Base-by-base conservation (phyloP, 164 flowering plant genomes). In the Dillenia suffruticosa region DNA sequence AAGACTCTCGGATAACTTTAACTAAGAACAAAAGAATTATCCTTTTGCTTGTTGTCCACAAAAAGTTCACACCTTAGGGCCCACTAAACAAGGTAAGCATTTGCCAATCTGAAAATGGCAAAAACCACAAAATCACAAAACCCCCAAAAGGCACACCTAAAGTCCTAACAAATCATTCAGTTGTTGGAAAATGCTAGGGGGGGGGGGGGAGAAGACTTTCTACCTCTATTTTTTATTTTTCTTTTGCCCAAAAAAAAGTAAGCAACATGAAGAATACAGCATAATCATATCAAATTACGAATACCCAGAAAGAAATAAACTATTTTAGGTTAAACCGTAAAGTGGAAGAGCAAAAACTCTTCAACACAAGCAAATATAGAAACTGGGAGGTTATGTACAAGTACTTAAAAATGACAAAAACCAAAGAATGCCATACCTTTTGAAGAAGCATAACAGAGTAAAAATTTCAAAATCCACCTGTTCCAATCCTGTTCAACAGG, bases 101-200 rank as follows among this genome's bases (percentile, higher is more conserved):
- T 68, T 46, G 8, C 54, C 45, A 57, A 53, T 69, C 69, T 70
- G 65, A 58, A 64, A 57, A 10, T 26, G 14, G 16, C 40, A 32
- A 32, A 32, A 32, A 32, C 40, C 40, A 32, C 40, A 5, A 32
- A 32, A 32, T 32, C 40, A 32, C 7, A 6, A 32, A 32, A 32
- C 0, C 7, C 4, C 40, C 40, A 5, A 32, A 32, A 32, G 40
- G 40, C 40, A 32, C 40, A 32, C 40, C 40, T 32, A 32, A 32
- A 32, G 7, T 4, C 40, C 40, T 32, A 15, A 52, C 11, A 17
- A 15, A 52, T 9, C 17, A 15, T 9, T 51, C 9, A 5, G n/a
- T 19, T 51, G 9, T 16, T 40, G 51, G 55, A 24, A 45, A 63
- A 54, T 32, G 40, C 6, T 32, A 32, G 0, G 5, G 12, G 52